phyloP scores from a whole-genome alignment of 768 basidiomycete species.

The Phaffia tasmanica region DNA sequence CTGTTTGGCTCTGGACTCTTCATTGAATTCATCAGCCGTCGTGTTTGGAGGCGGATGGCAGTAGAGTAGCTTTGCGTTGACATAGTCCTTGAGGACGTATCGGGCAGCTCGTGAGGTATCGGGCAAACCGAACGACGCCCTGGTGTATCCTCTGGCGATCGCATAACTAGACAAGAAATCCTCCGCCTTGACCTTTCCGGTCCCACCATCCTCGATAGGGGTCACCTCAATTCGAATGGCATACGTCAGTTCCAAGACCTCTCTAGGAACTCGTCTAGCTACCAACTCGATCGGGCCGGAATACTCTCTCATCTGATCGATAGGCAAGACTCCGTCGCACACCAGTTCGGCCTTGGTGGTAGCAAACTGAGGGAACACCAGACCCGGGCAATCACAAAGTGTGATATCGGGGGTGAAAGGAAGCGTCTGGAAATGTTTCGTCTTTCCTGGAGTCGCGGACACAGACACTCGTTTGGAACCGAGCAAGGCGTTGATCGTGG shows the following conservation, averaged over 20 bases:
- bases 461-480: constrained; percentile 98
- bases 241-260: constrained; percentile 79
- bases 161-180: constrained; percentile 80
- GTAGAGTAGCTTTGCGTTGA: constrained; percentile 81
- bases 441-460: constrained; percentile 94
- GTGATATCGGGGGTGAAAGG: constrained; percentile 75
- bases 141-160: constrained; percentile 83
- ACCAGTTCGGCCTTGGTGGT: constrained; percentile 91
- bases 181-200: constrained; percentile 57
- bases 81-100: constrained; percentile 90
- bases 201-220: constrained; percentile 69
- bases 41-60: constrained; percentile 66
- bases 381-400: constrained; percentile 93
- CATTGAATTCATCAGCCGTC: constrained; percentile 61
- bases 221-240: constrained; percentile 62
- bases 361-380: constrained; percentile 97
- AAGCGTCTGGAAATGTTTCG: constrained; percentile 98
- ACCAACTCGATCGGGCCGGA: constrained; percentile 73
- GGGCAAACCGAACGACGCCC: constrained; percentile 90
- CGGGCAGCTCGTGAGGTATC: constrained; percentile 91
- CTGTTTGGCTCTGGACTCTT: constrained; percentile 49
- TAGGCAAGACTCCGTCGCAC: constrained; percentile 91
- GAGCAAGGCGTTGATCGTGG: constrained; percentile 89
- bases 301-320: constrained; percentile 91
- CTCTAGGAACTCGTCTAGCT: constrained; percentile 62